Percentiles rank a stretch among this genome's conserved stretches.
These are phyloP conservation scores for Chondrus crispus DNA, from an alignment of 23 red algal genomes.

Conservation along the genomic window DNA sequence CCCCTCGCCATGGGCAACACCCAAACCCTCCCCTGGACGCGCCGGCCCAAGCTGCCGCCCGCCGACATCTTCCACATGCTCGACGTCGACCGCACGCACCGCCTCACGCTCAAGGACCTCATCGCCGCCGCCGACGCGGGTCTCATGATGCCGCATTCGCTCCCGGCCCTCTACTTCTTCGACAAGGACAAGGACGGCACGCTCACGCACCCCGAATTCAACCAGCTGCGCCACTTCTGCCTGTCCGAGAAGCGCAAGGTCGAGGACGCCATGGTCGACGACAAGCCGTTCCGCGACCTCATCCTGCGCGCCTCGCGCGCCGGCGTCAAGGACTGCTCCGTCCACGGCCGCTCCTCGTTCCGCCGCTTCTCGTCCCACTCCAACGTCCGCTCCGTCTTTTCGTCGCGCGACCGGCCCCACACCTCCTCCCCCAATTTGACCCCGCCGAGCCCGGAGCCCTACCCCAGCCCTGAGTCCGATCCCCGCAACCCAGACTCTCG, in stretches of 20 bases:
- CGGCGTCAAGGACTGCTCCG: constrained; percentile 72
- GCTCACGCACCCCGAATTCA: constrained; percentile 53
- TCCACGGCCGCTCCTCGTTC: constrained; percentile 59
- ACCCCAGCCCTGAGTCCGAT: not conserved
- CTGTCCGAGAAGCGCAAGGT: constrained; percentile 69
- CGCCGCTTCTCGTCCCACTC: constrained; percentile 66
- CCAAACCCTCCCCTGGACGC: not conserved
- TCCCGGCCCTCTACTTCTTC: constrained; percentile 81
- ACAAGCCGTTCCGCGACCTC: constrained; percentile 68
- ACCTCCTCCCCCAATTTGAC: not conserved
- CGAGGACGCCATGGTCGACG: constrained; percentile 35
- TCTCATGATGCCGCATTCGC: constrained; percentile 69
- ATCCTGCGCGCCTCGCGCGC: constrained; percentile 46
- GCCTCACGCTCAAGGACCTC: constrained; percentile 76
- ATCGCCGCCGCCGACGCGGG: constrained; percentile 23
- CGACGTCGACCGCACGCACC: constrained; percentile 53
- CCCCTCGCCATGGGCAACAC: constrained; percentile 30
- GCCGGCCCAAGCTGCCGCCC: not conserved
- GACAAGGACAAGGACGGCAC: constrained; percentile 70
- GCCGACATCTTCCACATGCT: constrained; percentile 54
- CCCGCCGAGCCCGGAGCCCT: not conserved
- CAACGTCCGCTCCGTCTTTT: constrained; percentile 67
- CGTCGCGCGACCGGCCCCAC: not conserved
- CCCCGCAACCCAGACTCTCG: too few relatives aligned
- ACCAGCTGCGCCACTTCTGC: constrained; percentile 58